Evolutionary conservation across 257 asterid species (phyloP).

Genomic region (Echites panduratus): DNA sequence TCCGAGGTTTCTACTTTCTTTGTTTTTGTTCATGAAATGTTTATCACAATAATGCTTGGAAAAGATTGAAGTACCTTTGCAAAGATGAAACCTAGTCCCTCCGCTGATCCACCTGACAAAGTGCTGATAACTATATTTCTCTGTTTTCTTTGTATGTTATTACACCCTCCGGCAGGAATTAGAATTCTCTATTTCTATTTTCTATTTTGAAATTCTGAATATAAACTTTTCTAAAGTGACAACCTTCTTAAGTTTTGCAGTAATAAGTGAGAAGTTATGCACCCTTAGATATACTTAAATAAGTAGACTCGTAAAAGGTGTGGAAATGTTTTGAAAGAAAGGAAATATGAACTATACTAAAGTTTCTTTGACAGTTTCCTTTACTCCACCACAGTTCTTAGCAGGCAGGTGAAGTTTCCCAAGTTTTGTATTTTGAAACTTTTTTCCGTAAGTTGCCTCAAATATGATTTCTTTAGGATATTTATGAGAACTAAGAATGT

Average conservation of each 20-base stretch:
- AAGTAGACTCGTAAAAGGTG: neutral
- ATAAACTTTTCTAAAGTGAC: too few species aligned
- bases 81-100: neutral
- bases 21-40: neutral
- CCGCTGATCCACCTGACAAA: neutral
- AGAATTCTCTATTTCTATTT: too few species aligned
- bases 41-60: neutral
- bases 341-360: too few species aligned
- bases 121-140: neutral
- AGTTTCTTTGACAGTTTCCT: too few species aligned
- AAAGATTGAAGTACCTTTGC: neutral
- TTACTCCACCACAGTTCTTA: neutral
- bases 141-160: neutral
- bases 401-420: neutral
- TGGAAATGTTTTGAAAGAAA: neutral
- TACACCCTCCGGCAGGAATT: neutral
- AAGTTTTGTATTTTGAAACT: neutral
- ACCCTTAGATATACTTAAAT: neutral
- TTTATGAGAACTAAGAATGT: neutral
- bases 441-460: neutral
- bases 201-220: too few species aligned
- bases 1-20: neutral
- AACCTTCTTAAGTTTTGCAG: too few species aligned
- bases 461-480: neutral
- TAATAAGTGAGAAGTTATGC: neutral